Conservation (phyloP, 2,329 filamentous ascomycete genomes). For the Fusarium incarnatum region DNA sequence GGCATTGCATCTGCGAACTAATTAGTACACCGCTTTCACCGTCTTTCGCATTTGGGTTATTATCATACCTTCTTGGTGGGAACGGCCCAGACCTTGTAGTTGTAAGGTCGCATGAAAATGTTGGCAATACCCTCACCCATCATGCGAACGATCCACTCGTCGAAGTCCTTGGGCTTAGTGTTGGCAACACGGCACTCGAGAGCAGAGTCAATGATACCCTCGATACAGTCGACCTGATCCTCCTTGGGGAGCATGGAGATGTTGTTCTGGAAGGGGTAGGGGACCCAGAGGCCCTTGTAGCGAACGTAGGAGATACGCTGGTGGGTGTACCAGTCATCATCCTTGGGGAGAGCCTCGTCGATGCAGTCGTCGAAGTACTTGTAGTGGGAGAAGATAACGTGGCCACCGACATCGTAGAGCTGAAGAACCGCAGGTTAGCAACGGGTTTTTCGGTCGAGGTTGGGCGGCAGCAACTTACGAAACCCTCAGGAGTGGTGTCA, state of each 20-base stretch:
- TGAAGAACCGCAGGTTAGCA: conserved; percentile 53
- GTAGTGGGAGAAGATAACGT: conserved; percentile 99
- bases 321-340: conserved; percentile 96
- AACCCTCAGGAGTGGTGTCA: conserved; percentile 94
- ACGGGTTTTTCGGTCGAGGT: conserved; percentile 8
- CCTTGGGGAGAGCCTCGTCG: conserved; percentile 93
- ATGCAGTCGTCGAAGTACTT: conserved; percentile 99
- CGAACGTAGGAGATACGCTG: conserved; percentile 99
- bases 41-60: neutral
- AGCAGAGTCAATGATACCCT: conserved; percentile 95
- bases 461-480: conserved; percentile 74
- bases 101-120: conserved; percentile 99
- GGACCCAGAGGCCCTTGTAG: conserved; percentile 96
- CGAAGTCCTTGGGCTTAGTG: conserved; percentile 95
- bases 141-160: conserved; percentile 97
- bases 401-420: conserved; percentile 98
- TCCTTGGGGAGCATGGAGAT: conserved; percentile 98
- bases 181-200: conserved; percentile 86
- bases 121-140: conserved; percentile 91
- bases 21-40: conserved; percentile 21
- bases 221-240: conserved; percentile 93
- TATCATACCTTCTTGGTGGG: conserved; percentile 87
- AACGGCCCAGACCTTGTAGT: conserved; percentile 99
- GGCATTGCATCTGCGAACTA: conserved; percentile 87
- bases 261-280: conserved; percentile 99